A percentile compares a stretch with the other conserved stretches of the same genome.
Evolutionary conservation across 2,329 filamentous ascomycete species (phyloP).

Genomic region (Aspergillus neoniger): DNA sequence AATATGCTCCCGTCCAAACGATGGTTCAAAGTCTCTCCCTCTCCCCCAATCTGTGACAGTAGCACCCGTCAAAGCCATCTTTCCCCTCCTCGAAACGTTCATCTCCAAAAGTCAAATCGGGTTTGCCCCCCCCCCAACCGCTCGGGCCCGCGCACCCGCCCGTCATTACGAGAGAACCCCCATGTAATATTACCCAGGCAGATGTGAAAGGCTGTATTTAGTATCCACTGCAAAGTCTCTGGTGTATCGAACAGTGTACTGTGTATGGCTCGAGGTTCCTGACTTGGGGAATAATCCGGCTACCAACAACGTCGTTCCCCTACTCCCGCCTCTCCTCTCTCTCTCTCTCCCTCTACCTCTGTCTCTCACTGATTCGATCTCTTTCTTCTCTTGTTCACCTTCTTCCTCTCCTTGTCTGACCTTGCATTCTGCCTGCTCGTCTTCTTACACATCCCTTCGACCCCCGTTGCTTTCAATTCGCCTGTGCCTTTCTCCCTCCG

Average conservation of each 20-base stretch:
- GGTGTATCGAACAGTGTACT: too few species aligned
- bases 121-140: conserved; percentile 10
- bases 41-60: too few species aligned
- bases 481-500: conserved; percentile 1
- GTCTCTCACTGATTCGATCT: conserved; percentile 17
- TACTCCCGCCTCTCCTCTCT: conserved; percentile 12
- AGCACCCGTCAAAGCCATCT: not conserved
- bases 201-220: not conserved
- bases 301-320: not conserved
- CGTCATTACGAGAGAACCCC: conserved; percentile 15
- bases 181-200: conserved; percentile 3
- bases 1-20: too few species aligned
- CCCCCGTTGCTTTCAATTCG: not conserved
- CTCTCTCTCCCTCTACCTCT: not conserved
- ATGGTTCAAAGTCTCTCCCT: too few species aligned
- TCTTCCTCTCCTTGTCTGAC: conserved; percentile 19
- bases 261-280: not conserved
- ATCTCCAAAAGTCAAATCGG: not conserved
- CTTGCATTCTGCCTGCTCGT: conserved; percentile 21
- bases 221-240: not conserved
- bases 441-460: not conserved
- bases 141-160: conserved; percentile 20
- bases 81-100: not conserved
- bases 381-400: conserved; percentile 21
- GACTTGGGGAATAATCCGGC: not conserved